Evolutionary conservation across 768 basidiomycete species (phyloP), one percentile per base, ranked within the genome.

Genomic region (Holtermannia corniformis): DNA sequence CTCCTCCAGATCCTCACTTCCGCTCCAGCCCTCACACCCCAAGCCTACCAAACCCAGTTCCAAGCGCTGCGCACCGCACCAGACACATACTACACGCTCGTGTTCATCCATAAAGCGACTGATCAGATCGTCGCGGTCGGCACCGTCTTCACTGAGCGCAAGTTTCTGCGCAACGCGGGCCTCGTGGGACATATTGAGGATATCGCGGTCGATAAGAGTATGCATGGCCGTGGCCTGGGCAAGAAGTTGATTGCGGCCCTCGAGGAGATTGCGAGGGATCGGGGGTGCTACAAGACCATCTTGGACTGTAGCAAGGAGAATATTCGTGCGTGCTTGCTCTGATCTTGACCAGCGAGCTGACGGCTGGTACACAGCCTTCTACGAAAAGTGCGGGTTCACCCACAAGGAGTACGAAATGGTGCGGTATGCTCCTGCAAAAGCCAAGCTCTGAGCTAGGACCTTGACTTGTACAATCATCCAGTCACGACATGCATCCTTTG

Each of bases 121-220:
- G 88, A 95, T 76, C 73, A 76, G 59, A 83, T 99, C 67, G 84
- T 92, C 43, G 92, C 78, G 20, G 81, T 84, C 37, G 93, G 92
- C 19, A 79, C 82, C 5, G 76, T 95, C 50, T 81, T 97, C 67
- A 73, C 97, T 58, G 95, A 99, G 74, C 85, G 85, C 75, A 97
- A 99, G 76, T 96, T 97, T 78, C 75, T 91, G 41, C 80, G 91
- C 40, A 82, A 80, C 1, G 76, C 87, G n/a, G 87, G 88, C 20
- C 78, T 78, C 58, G 87, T 90, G 13, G 95, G 92, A 0, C 95
- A 99, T 67, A 91, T 99, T 58, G 95, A 99, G 74, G 95, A 99
- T 70, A 95, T 99, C 57, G 92, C 89, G 2, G 92, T 99, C 19
- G 82, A 86, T 73, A 82, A 84, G 74, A 76, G 72, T 41, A 81